These are phyloP conservation scores for Sisymbrium altissimum DNA, from an alignment of 345 rosid genomes.

Conservation along the genomic window DNA sequence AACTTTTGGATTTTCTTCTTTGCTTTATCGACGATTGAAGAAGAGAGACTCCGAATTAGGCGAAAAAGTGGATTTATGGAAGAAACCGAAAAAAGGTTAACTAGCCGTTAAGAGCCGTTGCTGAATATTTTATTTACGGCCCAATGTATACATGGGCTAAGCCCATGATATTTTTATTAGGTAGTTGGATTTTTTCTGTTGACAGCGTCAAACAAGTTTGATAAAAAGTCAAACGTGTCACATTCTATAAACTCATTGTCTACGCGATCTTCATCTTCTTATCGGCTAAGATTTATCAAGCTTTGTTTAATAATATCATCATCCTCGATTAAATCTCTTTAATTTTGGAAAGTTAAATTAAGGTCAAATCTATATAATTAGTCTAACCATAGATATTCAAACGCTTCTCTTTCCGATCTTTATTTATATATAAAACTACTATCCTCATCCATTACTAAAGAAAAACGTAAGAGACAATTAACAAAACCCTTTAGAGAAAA, in stretches of 20 bases:
- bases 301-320: conserved; percentile 22
- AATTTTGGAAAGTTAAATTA: conserved; percentile 25
- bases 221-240: conserved; percentile 1
- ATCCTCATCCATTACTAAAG: conserved; percentile 20
- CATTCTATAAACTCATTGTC: conserved; percentile 17
- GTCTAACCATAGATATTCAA: conserved; percentile 24
- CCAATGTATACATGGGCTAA: background rate
- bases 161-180: background rate
- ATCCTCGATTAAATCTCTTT: conserved; percentile 16
- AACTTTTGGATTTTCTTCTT: conserved; percentile 1
- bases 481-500: background rate
- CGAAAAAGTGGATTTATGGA: background rate
- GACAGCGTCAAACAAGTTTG: background rate
- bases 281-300: conserved; percentile 18
- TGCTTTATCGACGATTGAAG: background rate
- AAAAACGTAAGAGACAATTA: background rate
- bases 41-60: background rate
- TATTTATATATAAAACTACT: conserved; percentile 15
- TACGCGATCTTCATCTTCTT: background rate
- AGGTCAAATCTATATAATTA: conserved; percentile 9
- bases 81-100: background rate
- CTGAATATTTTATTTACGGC: background rate
- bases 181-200: background rate
- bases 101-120: conserved; percentile 40
- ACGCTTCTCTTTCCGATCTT: conserved; percentile 34